These are phyloP conservation scores for Penicillium goetzii DNA, from an alignment of 495 filamentous ascomycete species.

Conservation along the genomic window DNA sequence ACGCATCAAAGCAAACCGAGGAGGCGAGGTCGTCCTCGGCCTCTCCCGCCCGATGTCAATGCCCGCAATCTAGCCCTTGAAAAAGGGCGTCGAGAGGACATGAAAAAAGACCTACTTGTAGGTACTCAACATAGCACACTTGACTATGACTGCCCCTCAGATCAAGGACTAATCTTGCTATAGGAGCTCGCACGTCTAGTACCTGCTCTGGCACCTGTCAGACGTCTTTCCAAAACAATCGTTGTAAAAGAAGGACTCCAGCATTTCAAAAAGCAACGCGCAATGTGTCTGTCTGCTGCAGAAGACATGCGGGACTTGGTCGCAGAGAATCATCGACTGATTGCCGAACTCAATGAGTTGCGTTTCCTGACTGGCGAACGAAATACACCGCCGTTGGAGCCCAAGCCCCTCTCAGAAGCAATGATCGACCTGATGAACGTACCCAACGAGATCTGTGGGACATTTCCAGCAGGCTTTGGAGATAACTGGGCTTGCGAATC, in stretches of 20 bases:
- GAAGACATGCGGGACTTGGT: not conserved
- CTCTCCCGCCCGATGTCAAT: conserved; percentile 3
- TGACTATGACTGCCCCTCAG: not conserved
- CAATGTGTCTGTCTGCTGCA: not conserved
- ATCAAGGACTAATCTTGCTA: not conserved
- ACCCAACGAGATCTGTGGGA: not conserved
- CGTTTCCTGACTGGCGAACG: not conserved
- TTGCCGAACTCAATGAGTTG: not conserved
- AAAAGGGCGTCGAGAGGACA: conserved; percentile 1
- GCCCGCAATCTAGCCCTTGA: not conserved
- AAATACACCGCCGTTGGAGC: not conserved
- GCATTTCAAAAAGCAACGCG: conserved; percentile 1
- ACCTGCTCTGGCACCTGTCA: not conserved
- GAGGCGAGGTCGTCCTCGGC: not conserved
- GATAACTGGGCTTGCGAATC: not conserved
- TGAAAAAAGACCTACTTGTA: conserved; percentile 9
- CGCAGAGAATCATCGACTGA: not conserved
- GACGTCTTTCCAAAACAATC: not conserved
- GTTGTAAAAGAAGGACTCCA: not conserved
- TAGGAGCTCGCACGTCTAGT: not conserved
- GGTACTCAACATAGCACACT: not conserved
- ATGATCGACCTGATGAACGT: not conserved
- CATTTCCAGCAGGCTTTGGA: not conserved
- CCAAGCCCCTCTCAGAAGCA: not conserved
- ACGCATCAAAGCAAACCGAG: not conserved